phyloP scores from a whole-genome alignment of 2,329 filamentous ascomycete species.

The Proliferodiscus dingleyae region DNA sequence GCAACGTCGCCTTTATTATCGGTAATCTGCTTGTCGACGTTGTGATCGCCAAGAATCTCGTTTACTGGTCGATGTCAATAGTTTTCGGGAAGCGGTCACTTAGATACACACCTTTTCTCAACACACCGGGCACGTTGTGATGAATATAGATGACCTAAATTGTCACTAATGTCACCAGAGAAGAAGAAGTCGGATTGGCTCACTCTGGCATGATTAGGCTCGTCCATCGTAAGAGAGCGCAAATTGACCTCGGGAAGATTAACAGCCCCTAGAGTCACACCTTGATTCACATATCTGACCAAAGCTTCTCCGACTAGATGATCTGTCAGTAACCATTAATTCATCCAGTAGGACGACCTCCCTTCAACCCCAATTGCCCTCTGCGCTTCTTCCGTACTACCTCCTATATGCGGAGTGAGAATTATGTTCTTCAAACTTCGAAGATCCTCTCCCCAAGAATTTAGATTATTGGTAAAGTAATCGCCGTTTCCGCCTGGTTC shows the following conservation, averaged over 20 bases:
- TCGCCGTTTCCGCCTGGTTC: conserved; percentile 93
- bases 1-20: conserved; percentile 92
- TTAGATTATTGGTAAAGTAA: conserved; percentile 83
- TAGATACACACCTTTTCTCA: conserved; percentile 63
- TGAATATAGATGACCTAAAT: conserved; percentile 84
- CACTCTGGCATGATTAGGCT: conserved; percentile 81
- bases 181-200: conserved; percentile 24
- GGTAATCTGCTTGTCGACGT: conserved; percentile 98
- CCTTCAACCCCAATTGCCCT: conserved; percentile 89
- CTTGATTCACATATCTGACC: conserved; percentile 93
- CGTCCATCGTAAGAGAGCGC: conserved; percentile 83
- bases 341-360: conserved; percentile 24
- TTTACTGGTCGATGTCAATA: conserved; percentile 60
- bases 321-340: conserved; percentile 1
- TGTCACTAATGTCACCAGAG: conserved; percentile 22
- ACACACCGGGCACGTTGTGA: conserved; percentile 90
- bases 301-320: conserved; percentile 72
- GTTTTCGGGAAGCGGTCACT: not conserved
- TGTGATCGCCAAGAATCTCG: conserved; percentile 89
- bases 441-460: conserved; percentile 80
- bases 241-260: conserved; percentile 95
- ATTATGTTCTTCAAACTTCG: conserved; percentile 86
- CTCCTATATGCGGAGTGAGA: conserved; percentile 93
- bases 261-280: conserved; percentile 83
- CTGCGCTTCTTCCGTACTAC: conserved; percentile 96